These are phyloP conservation scores for Candida alai DNA, from an alignment of 805 yeast species.

Conservation along the genomic window DNA sequence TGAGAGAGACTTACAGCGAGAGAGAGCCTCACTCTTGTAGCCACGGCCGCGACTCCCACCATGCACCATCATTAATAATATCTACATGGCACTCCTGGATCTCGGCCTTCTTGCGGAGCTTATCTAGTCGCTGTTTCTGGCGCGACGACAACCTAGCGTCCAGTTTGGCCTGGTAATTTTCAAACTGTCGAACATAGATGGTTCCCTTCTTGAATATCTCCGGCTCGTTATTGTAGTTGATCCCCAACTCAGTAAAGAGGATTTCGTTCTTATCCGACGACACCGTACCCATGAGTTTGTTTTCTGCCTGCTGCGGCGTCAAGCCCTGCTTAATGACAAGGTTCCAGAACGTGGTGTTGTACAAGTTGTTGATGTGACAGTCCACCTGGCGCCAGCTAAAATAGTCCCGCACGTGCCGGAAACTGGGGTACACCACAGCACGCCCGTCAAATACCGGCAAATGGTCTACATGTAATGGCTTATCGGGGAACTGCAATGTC, in stretches of 20 bases:
- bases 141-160: slow-evolving; percentile 23
- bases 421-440: slow-evolving; percentile 78
- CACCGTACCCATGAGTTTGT: slow-evolving; percentile 68
- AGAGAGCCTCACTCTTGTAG: slow-evolving; percentile 14
- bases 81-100: slow-evolving; percentile 53
- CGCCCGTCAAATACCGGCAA: slow-evolving; percentile 90
- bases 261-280: slow-evolving; percentile 88
- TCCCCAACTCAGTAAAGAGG: slow-evolving; percentile 67
- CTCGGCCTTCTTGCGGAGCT: slow-evolving; percentile 45
- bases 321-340: slow-evolving; percentile 56
- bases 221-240: slow-evolving; percentile 88
- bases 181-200: slow-evolving; percentile 47
- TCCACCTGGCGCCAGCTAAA: slow-evolving; percentile 95
- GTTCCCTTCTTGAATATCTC: slow-evolving; percentile 89
- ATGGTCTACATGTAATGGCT: slow-evolving; percentile 44
- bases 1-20: too few relatives aligned
- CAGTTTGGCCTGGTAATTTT: slow-evolving; percentile 12
- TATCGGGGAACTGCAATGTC: slow-evolving; percentile 50
- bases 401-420: slow-evolving; percentile 65
- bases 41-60: slow-evolving; percentile 54
- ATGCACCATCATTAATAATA: slow-evolving; percentile 53
- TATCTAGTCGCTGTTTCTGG: slow-evolving; percentile 48
- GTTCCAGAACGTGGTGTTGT: slow-evolving; percentile 91
- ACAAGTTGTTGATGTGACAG: slow-evolving; percentile 91
- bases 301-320: slow-evolving; percentile 79